A percentile compares a stretch with the other conserved stretches of the same genome.
phyloP scores from a whole-genome alignment of 192 early-diverging fungal species.

The Pilaira anomala region DNA sequence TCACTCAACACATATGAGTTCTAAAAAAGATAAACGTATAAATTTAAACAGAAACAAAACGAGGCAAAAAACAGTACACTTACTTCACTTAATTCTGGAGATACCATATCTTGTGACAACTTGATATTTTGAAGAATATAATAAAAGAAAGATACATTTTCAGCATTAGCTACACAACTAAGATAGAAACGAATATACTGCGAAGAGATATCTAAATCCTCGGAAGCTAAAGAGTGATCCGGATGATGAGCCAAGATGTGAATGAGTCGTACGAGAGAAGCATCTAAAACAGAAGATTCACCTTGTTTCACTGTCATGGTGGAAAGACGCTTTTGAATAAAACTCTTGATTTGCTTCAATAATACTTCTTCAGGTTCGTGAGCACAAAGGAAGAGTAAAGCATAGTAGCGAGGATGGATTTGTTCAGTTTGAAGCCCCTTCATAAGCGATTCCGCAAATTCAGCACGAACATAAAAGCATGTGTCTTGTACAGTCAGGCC shows the following conservation, averaged over 20 bases:
- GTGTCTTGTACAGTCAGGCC: constrained; percentile 71
- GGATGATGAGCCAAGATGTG: constrained; percentile 84
- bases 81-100: constrained; percentile 49
- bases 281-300: constrained; percentile 46
- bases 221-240: constrained; percentile 57
- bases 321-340: neutral
- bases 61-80: neutral
- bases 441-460: constrained; percentile 68
- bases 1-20: constrained; percentile 85
- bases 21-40: constrained; percentile 22
- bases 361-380: constrained; percentile 81
- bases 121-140: constrained; percentile 75
- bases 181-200: constrained; percentile 87
- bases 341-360: constrained; percentile 38
- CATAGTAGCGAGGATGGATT: constrained; percentile 68
- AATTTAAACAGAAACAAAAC: neutral
- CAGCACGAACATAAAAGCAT: constrained; percentile 75
- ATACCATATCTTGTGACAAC: constrained; percentile 57
- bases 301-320: neutral
- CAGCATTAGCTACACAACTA: constrained; percentile 67
- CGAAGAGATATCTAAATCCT: constrained; percentile 53
- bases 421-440: constrained; percentile 57
- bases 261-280: constrained; percentile 58
- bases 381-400: constrained; percentile 74
- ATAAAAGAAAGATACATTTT: constrained; percentile 85